Percentiles rank a stretch among this genome's conserved stretches.
These are phyloP conservation scores for Antitrichia curtipendula DNA, from an alignment of 225 moss, liverwort and hornwort genomes.

Conservation along the genomic window DNA sequence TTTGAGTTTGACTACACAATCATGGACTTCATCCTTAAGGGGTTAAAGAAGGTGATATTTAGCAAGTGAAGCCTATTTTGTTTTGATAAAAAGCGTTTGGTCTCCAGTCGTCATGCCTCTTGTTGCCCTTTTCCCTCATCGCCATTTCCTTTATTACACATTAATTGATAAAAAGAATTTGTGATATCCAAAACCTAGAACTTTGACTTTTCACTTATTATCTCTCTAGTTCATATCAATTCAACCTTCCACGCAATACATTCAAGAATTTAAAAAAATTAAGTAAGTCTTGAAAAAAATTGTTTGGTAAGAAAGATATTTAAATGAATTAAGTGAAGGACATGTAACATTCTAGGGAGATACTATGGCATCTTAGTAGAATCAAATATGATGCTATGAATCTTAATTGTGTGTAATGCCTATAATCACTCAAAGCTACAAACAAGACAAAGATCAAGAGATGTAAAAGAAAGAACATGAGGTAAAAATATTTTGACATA, in stretches of 20 bases:
- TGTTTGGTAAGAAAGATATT: not conserved
- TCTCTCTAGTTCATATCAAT: not conserved
- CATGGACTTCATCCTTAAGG: not conserved
- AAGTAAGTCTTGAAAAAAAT: not conserved
- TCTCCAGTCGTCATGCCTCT: not conserved
- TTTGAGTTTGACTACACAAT: rapidly evolving
- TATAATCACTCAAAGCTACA: not conserved
- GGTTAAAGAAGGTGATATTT: not conserved
- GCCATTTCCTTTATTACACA: not conserved
- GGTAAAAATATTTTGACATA: not conserved
- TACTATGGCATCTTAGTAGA: not conserved
- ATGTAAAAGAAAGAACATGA: too few species aligned
- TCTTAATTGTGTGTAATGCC: not conserved
- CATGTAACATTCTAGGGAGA: rapidly evolving
- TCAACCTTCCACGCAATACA: not conserved
- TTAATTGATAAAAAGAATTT: not conserved
- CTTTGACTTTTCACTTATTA: not conserved
- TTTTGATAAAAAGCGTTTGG: conserved; percentile 2
- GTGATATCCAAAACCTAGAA: not conserved
- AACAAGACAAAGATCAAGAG: not conserved
- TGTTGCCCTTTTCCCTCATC: not conserved
- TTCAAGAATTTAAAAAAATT: not conserved
- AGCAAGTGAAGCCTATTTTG: not conserved
- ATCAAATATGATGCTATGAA: not conserved
- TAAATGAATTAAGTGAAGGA: not conserved